Evolutionary conservation across 805 yeast genomes (phyloP).

Genomic region (Phaffomyces opuntiae): DNA sequence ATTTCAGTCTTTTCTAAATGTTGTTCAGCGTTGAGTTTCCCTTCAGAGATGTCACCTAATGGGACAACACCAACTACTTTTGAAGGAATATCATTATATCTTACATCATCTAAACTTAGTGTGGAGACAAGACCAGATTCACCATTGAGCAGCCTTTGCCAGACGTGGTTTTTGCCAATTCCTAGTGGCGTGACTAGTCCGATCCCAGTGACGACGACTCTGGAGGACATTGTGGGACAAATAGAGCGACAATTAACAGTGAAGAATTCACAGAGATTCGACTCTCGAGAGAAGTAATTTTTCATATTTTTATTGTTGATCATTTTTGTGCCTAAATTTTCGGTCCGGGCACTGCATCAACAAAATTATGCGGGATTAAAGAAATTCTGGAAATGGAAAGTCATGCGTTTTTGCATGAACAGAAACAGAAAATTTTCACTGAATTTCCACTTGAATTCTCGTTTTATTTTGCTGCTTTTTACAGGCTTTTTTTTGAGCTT

Average conservation of each 20-base stretch:
- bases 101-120: constrained; percentile 20
- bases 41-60: constrained; percentile 32
- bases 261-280: no score
- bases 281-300: no score
- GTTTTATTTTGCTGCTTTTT: no score
- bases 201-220: constrained; percentile 90
- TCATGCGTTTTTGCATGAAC: no score
- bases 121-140: constrained; percentile 59
- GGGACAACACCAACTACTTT: constrained; percentile 76
- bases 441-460: no score
- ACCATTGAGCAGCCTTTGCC: constrained; percentile 46
- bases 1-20: constrained; percentile 35
- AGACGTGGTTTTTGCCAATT: constrained; percentile 46
- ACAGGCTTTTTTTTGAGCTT: no score
- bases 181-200: constrained; percentile 88
- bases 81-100: constrained; percentile 49
- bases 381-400: no score
- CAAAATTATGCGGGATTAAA: background rate
- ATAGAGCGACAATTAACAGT: background rate
- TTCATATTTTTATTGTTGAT: background rate
- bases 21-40: constrained; percentile 45
- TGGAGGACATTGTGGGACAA: background rate
- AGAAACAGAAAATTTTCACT: no score
- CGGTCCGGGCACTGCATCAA: constrained; percentile 2
- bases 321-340: no score